Base-by-base conservation (phyloP, 495 filamentous ascomycete genomes). In the Aspergillus incahuasiensis region DNA sequence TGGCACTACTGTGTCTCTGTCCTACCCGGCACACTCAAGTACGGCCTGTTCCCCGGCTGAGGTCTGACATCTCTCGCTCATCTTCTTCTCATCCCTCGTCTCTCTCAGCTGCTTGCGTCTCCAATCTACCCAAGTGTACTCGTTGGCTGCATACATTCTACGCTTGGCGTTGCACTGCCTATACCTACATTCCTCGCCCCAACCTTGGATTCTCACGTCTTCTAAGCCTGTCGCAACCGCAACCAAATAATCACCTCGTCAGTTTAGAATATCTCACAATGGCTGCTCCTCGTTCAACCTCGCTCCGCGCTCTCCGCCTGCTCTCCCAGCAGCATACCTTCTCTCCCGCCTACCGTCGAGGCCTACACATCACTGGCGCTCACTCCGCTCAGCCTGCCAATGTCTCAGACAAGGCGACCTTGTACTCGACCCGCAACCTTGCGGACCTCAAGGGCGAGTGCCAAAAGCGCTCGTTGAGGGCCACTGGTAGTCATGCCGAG, bases 321-420 rank as follows among this genome's bases (percentile, higher is more conserved):
- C 66, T 82, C 39, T 68, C 74, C 13, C 71, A 75, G 65, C 78
- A 73, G 56, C 67, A 59, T 35, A 63, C 59, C 48, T 63, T 72
- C 54, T 57, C 66, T 39, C 68, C 69, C 35, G 57, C 66, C 60
- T 51, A 67, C 56, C 75, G 74, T 52, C 81, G 81, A 40, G 48
- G 65, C 48, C 71, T 85, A 40, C 77, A 80, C 70, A 84, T 85
- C 59, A 74, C 77, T 32, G 80, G 80, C 51, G 73, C 71, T n/a
- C 71, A 78, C 57, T 76, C 75, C 39, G 79, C 68, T 56, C 72
- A 73, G 52, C 65, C 67, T 24, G 64, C 66, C 62, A 68, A 70
- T 50, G 61, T 67, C 28, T 56, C 67, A 47, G 68, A 75, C 48
- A 64, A 63, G 55, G 58, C 72, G 22, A 68, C 72, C 52, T 54